Percentiles rank a stretch among this genome's conserved stretches.
Evolutionary conservation across 441 rosid genomes (phyloP).

Genomic region (Gossypium trilobum): DNA sequence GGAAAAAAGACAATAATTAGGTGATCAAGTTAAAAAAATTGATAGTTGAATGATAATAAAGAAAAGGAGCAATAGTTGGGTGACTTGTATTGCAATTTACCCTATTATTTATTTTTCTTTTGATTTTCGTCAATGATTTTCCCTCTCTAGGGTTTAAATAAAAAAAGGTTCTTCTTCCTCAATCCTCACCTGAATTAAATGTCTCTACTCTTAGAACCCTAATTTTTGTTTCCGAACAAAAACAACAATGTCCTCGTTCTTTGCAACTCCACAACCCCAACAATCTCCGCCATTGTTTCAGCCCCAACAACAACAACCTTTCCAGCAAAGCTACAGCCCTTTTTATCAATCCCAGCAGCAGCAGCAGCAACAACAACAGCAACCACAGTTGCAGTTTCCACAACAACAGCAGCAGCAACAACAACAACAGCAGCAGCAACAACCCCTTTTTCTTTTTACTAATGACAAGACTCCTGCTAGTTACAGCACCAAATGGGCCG

Average conservation of each 20-base stretch:
- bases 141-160: constrained; percentile 7
- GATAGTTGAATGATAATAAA: too few relatives aligned
- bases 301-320: constrained; percentile 21
- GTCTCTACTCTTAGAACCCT: background rate
- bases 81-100: too few relatives aligned
- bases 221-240: background rate
- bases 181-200: background rate
- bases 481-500: constrained; percentile 88
- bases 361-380: constrained; percentile 34
- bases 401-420: constrained; percentile 33
- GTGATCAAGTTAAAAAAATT: too few relatives aligned
- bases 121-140: background rate
- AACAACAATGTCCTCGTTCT: constrained; percentile 51
- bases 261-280: constrained; percentile 62
- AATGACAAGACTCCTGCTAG: constrained; percentile 76
- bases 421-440: constrained; percentile 44
- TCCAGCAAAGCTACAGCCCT: constrained; percentile 18
- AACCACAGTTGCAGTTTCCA: constrained; percentile 30
- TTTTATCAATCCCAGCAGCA: constrained; percentile 37
- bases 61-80: too few relatives aligned
- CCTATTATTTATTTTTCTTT: background rate
- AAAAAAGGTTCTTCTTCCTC: background rate
- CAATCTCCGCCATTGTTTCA: constrained; percentile 37
- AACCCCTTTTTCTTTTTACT: constrained; percentile 52
- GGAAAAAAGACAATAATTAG: too few relatives aligned